Base-by-base conservation (phyloP, 2,329 filamentous ascomycete species). In the Xylaria sp. region DNA sequence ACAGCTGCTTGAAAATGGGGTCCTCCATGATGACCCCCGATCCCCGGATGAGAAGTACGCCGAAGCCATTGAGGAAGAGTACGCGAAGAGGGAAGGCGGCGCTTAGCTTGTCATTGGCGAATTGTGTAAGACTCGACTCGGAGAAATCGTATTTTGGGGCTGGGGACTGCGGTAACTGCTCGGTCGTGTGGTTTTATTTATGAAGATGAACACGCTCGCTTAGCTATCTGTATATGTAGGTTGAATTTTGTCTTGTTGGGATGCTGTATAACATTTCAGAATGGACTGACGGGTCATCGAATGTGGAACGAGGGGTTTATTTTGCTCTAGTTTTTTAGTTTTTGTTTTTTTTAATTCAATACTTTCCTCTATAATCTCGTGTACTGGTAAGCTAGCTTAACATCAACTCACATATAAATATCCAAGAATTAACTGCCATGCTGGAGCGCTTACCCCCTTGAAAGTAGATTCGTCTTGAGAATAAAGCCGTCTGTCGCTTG, bases 1-100 rank as follows among this genome's bases (percentile, higher is more conserved):
- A 73, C 86, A 91, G 60, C 84, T 97, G 71, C 85, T 97, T 66
- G 90, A 92, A 76, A 90, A 92, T 74, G 94, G 94, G 5, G 93
- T 98, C 64, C 82, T 98, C 72, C 89, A 88, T 67, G 88, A 91
- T 72, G 89, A 92, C 74, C 88, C 88, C 1, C 85, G 88, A 65
- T 83, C 83, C n/a, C 79, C 85, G 3, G 85, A 87, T 32, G 83
- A 86, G 73, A 85, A 84, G 73, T 90, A 90, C 72, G 82, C 84
- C 68, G 87, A 90, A 78, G 86, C 86, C 21, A 90, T 90, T 44
- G 87, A 90, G 79, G 86, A 89, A 1, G 88, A 90, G 76, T 89
- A 90, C 74, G 87, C 87, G 68, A 89, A 89, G 81, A 82, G 87
- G 35, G 88, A 89, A 80, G 87, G 88, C 37, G 87, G 87, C 71